These are phyloP conservation scores for Ambispora gerdemannii DNA, from an alignment of 192 early-diverging fungal genomes.

Conservation along the genomic window DNA sequence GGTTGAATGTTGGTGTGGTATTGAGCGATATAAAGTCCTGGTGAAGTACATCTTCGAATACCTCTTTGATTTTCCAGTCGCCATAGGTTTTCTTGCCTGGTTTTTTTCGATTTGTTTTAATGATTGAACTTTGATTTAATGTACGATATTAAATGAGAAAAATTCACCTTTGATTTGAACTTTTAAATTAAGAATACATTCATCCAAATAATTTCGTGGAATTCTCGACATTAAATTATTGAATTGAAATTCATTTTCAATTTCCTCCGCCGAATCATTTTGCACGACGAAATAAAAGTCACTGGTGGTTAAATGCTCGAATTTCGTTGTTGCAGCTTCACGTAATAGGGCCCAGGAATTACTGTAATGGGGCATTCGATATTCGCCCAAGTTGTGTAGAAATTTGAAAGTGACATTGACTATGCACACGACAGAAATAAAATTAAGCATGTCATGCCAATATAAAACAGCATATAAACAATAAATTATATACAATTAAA, in stretches of 20 bases:
- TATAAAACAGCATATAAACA: not conserved
- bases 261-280: not conserved
- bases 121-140: too few species aligned
- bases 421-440: too few species aligned
- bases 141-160: too few species aligned
- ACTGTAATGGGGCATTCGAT: not conserved
- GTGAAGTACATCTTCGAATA: too few species aligned
- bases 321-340: not conserved
- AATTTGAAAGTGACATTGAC: too few species aligned
- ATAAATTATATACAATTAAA: not conserved
- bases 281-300: not conserved
- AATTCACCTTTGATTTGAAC: slow-evolving; percentile 9
- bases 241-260: slow-evolving; percentile 9
- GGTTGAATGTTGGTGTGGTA: too few species aligned
- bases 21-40: too few species aligned
- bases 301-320: not conserved
- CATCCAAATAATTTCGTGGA: not conserved
- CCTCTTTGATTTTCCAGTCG: not conserved
- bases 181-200: slow-evolving; percentile 8
- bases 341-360: not conserved
- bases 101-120: too few species aligned
- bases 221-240: not conserved
- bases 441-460: too few species aligned
- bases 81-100: slow-evolving; percentile 1
- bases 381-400: not conserved